Evolutionary conservation across 1,284 basidiomycete genomes (phyloP).

Genomic region (Ceratorhiza oryzae-sativae): DNA sequence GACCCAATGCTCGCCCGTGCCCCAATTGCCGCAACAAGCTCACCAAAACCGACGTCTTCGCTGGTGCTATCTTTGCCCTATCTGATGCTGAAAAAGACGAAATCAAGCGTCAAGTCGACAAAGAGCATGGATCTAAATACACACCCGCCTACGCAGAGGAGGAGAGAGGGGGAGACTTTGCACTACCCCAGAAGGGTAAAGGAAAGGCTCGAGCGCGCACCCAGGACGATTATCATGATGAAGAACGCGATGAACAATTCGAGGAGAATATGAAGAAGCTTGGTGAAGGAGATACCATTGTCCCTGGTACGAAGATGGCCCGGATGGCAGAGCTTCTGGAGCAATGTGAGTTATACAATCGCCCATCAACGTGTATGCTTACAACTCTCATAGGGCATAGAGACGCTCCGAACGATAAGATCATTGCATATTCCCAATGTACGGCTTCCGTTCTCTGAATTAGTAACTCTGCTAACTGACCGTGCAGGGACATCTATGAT

Average conservation of each 20-base stretch:
- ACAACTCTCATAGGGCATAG: conserved; percentile 42
- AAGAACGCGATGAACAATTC: background rate
- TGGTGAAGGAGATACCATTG: conserved; percentile 53
- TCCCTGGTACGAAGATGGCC: conserved; percentile 74
- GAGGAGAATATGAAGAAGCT: background rate
- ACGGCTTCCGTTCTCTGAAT: conserved; percentile 44
- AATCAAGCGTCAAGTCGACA: conserved; percentile 34
- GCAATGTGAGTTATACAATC: conserved; percentile 52
- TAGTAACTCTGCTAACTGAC: conserved; percentile 5
- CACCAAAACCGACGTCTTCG: conserved; percentile 59
- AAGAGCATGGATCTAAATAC: conserved; percentile 45
- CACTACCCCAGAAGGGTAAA: conserved; percentile 42
- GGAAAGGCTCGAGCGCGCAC: conserved; percentile 47
- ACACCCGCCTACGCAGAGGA: background rate
- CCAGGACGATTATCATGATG: conserved; percentile 14
- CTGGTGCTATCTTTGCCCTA: conserved; percentile 64
- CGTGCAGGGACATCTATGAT: conserved; percentile 74
- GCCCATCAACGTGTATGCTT: background rate
- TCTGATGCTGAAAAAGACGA: conserved; percentile 55
- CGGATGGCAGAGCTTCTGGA: conserved; percentile 61
- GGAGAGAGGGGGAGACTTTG: conserved; percentile 39
- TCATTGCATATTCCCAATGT: conserved; percentile 75
- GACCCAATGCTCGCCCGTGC: conserved; percentile 57
- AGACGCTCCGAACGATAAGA: conserved; percentile 68
- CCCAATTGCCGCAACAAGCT: conserved; percentile 62